Evolutionary conservation across 805 yeast genomes (phyloP), one percentile per base, ranked within the genome.

Genomic region (Barnettozyma californica): DNA sequence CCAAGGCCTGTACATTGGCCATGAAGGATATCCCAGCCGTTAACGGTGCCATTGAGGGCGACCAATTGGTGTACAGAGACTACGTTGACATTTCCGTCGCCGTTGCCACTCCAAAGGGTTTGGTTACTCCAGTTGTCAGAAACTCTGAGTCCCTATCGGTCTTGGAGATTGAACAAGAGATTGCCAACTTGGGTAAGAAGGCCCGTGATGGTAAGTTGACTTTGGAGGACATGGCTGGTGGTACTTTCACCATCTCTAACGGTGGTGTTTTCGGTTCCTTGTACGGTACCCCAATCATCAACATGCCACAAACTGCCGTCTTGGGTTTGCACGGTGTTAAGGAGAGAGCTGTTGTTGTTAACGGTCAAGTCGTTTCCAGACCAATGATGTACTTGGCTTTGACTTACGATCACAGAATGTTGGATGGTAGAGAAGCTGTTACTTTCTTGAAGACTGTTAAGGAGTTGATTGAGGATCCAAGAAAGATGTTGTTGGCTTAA

Each of bases 301-400:
- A 94, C 80, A 73, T 87, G 81, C 99, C 99, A 47, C 99, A 94
- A 76, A 90, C 96, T 51, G 97, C 98, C 41, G 99, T 94, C 21
- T 79, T 94, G 61, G 99, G 99, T 61, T 80, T 94, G 66, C 99
- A 94, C 64, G 98, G 97, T 71, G 86, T 88, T 60, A 94, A 94
- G 77, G 92, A 94, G 70, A 90, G 98, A 78, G 94, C 98, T 41
- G 96, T 94, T 52, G 92, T 92, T 51, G 90, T 94, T 51, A 84
- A 94, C 61, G 99, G 99, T 48, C 91, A 92, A 78, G 79, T 94
- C 60, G 99, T 87, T 59, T 80, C 92, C 41, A 87, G 98, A 78
- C 99, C 99, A 68, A 92, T 94, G 98, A 94, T 94, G 99, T 94
- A 94, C 80, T 74, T 94, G 64, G 99, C 99, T 47, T 84, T 94